These are phyloP conservation scores for Leptodermis oblonga DNA, from an alignment of 257 asterid species.

Conservation along the genomic window DNA sequence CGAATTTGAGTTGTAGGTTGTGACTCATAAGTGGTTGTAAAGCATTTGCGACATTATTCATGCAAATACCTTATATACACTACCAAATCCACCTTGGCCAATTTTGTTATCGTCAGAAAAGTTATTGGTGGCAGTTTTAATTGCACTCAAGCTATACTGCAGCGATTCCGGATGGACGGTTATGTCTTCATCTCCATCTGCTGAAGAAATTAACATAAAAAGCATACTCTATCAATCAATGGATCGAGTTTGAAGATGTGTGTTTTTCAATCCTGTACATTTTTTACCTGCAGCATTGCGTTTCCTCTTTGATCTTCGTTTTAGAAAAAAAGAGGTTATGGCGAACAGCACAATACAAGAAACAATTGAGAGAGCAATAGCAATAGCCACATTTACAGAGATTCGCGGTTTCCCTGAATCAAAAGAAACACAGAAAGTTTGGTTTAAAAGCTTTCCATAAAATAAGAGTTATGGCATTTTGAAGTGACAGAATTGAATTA, in stretches of 20 bases:
- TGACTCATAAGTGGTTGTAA: too few species aligned
- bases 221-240: background rate
- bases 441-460: too few species aligned
- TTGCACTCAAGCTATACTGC: background rate
- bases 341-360: background rate
- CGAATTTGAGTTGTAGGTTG: background rate
- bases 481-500: too few species aligned
- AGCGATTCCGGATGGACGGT: constrained; percentile 3
- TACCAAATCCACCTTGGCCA: constrained; percentile 33
- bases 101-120: constrained; percentile 18
- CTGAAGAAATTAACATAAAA: background rate
- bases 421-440: too few species aligned
- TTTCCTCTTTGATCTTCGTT: constrained; percentile 2
- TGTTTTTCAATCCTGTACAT: background rate
- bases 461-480: too few species aligned
- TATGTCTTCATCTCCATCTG: background rate
- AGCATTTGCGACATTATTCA: too few species aligned
- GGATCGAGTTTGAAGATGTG: background rate
- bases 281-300: background rate
- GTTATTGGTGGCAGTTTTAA: constrained; percentile 19
- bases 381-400: background rate
- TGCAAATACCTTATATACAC: constrained; percentile 29
- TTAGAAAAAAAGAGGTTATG: background rate
- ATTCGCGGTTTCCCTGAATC: background rate
- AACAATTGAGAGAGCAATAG: constrained; percentile 5